Percentiles rank a stretch among this genome's conserved stretches.
These are phyloP conservation scores for Phytopythium helicoides DNA, from an alignment of 352 stramenopile species.

Conservation along the genomic window DNA sequence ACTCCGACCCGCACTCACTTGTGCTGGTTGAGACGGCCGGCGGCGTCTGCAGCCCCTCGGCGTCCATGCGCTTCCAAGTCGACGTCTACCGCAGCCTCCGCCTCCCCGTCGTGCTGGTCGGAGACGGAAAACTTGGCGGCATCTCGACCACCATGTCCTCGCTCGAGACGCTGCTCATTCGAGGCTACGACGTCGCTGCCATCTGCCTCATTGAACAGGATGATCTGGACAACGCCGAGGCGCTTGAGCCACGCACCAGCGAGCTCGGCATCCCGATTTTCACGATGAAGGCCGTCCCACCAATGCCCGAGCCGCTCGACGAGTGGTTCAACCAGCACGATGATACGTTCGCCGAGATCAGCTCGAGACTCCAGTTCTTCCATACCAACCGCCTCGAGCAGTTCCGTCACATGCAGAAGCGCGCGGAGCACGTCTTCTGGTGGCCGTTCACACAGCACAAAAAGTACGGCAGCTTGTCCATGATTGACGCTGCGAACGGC, in stretches of 20 bases:
- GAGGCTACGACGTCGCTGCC: constrained; percentile 90
- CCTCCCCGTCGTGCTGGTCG: constrained; percentile 92
- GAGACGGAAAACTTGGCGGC: constrained; percentile 94
- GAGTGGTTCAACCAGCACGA: constrained; percentile 63
- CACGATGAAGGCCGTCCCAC: constrained; percentile 65
- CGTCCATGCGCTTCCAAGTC: constrained; percentile 87
- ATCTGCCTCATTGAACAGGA: constrained; percentile 85
- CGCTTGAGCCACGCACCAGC: constrained; percentile 49
- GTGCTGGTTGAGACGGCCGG: constrained; percentile 95
- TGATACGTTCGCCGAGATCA: constrained; percentile 48
- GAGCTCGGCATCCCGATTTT: constrained; percentile 79
- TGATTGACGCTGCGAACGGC: constrained; percentile 90
- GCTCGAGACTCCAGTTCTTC: constrained; percentile 45
- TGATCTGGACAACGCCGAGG: constrained; percentile 59
- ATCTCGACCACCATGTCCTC: constrained; percentile 94
- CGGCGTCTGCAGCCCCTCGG: constrained; percentile 90
- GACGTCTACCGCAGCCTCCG: constrained; percentile 92
- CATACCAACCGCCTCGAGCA: constrained; percentile 49
- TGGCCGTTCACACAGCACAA: constrained; percentile 94
- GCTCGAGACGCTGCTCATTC: constrained; percentile 90
- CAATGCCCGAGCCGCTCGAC: constrained; percentile 70
- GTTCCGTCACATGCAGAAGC: constrained; percentile 55
- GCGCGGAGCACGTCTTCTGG: constrained; percentile 84
- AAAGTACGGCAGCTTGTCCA: constrained; percentile 68
- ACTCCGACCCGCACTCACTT: constrained; percentile 36